Percentiles rank a stretch among this genome's conserved stretches.
Conservation (phyloP, 768 basidiomycete genomes). For the Cyclocybe cylindracea region DNA sequence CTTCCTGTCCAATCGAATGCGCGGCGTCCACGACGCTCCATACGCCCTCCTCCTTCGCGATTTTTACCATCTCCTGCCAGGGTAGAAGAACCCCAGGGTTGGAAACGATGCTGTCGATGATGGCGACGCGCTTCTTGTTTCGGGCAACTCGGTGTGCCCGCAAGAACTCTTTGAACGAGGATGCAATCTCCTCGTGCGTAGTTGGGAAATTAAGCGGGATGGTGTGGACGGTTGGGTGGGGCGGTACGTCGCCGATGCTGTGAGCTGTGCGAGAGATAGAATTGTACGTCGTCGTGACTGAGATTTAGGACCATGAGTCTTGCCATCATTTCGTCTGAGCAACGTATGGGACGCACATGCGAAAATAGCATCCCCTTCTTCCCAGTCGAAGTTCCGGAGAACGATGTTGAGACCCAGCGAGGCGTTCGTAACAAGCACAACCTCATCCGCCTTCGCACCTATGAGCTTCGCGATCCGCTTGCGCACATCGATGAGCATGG, state of each 20-base stretch:
- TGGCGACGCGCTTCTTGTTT: slow-evolving; percentile 50
- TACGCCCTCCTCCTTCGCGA: slow-evolving; percentile 65
- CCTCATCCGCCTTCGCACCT: slow-evolving; percentile 46
- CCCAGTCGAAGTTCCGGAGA: slow-evolving; percentile 64
- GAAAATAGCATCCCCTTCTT: slow-evolving; percentile 61
- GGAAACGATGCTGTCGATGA: slow-evolving; percentile 65
- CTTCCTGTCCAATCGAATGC: slow-evolving; percentile 75
- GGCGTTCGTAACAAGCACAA: slow-evolving; percentile 58
- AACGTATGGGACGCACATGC: slow-evolving; percentile 40
- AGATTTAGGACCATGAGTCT: too few species aligned
- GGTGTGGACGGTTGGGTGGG: too few species aligned
- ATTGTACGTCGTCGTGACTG: too few species aligned
- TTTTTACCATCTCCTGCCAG: slow-evolving; percentile 67
- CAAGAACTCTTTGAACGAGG: slow-evolving; percentile 50
- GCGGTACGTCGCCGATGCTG: too few species aligned
- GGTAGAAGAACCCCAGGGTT: slow-evolving; percentile 65
- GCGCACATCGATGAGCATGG: slow-evolving; percentile 36
- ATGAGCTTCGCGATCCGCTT: slow-evolving; percentile 50
- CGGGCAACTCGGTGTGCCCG: slow-evolving; percentile 22
- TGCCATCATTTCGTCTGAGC: slow-evolving; percentile 7
- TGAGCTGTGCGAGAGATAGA: too few species aligned
- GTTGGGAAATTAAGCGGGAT: too few species aligned
- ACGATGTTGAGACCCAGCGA: slow-evolving; percentile 66
- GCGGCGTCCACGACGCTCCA: slow-evolving; percentile 74
- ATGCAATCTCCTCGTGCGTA: slow-evolving; percentile 10